These are phyloP conservation scores for Microcyclospora pomicola DNA, from an alignment of 2,329 filamentous ascomycete species.

Conservation along the genomic window DNA sequence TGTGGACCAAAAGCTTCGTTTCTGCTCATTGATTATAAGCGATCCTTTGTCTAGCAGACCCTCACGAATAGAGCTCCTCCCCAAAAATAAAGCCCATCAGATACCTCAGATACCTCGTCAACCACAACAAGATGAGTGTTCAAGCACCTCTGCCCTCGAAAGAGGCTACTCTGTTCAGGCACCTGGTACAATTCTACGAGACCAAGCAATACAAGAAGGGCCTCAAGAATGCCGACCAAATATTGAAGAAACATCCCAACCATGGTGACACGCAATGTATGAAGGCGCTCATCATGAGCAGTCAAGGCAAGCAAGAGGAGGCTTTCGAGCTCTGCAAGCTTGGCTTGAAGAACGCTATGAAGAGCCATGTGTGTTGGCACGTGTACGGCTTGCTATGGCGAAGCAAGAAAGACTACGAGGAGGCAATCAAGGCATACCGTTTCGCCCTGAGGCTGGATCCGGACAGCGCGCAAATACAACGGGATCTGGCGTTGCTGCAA, in stretches of 20 bases:
- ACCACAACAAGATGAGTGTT: too few species aligned
- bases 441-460: conserved; percentile 87
- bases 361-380: conserved; percentile 98
- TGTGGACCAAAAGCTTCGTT: too few species aligned
- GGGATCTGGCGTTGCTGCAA: conserved; percentile 84
- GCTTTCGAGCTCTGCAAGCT: conserved; percentile 87
- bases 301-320: conserved; percentile 81
- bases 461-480: conserved; percentile 85
- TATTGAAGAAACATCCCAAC: conserved; percentile 83
- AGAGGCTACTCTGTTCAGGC: conserved; percentile 85
- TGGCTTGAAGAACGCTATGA: conserved; percentile 91
- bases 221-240: conserved; percentile 90
- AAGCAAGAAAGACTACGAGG: conserved; percentile 92
- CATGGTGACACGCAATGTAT: conserved; percentile 98
- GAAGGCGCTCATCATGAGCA: conserved; percentile 95
- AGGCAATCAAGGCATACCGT: conserved; percentile 98
- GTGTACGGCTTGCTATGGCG: conserved; percentile 93
- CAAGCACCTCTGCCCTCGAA: conserved; percentile 52
- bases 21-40: too few species aligned
- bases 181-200: conserved; percentile 91
- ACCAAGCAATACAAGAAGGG: conserved; percentile 96
- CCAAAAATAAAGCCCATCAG: too few species aligned
- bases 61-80: too few species aligned
- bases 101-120: too few species aligned
- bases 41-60: too few species aligned